Percentiles rank a stretch among this genome's conserved stretches.
Conservation (phyloP, 1,139 yeast genomes). For the Diutina pseudorugosa region DNA sequence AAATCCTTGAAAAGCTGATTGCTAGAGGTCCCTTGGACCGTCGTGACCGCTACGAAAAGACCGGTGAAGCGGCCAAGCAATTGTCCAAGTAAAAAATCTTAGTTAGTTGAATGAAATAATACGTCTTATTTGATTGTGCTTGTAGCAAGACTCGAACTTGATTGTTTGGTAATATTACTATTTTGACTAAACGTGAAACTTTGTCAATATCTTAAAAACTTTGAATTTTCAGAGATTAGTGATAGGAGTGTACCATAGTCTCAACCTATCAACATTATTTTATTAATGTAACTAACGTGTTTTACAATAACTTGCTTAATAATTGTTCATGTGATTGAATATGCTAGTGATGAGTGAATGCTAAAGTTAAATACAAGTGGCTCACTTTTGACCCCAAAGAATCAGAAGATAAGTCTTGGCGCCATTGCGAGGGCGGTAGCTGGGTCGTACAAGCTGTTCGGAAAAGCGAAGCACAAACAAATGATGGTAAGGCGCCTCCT, state of each 20-base stretch:
- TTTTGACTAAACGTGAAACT: no score
- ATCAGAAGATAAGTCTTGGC: neutral
- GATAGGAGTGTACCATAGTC: no score
- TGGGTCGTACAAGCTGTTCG: neutral
- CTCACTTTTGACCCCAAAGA: neutral
- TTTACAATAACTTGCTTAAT: neutral
- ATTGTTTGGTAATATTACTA: no score
- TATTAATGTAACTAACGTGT: neutral
- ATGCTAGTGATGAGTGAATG: neutral
- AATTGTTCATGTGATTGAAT: neutral
- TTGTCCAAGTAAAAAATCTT: constrained; percentile 13
- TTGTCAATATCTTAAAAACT: no score
- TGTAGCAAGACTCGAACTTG: neutral
- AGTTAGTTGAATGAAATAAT: neutral
- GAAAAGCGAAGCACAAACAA: neutral
- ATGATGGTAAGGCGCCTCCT: neutral
- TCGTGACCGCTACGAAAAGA: constrained; percentile 37
- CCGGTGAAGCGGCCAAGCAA: constrained; percentile 26
- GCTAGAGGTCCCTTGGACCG: constrained; percentile 35
- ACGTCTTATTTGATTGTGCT: neutral
- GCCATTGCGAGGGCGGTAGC: neutral
- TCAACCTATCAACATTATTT: no score
- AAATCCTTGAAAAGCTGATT: constrained; percentile 38
- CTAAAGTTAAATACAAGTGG: neutral
- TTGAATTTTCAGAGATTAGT: no score